Base-by-base conservation (phyloP, 2,329 filamentous ascomycete species). In the Colletotrichum liaoningense region DNA sequence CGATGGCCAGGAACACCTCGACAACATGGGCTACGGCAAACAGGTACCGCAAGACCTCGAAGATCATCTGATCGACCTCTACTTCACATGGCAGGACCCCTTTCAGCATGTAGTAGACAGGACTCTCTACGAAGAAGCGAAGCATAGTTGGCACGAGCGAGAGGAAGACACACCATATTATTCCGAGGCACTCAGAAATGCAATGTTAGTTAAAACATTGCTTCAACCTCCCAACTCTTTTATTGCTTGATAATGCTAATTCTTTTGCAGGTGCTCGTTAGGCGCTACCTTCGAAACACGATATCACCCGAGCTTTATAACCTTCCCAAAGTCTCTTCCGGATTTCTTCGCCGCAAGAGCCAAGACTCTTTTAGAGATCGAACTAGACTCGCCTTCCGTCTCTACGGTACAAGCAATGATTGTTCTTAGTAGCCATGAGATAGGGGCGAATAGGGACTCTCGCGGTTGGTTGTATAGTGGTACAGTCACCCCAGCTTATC, bases 271-370 rank as follows among this genome's bases (percentile, higher is more conserved):
- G 80, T 84, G 83, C 30, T 80, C 83, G 8, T 78, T 85, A 6
- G 84, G 84, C 24, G 83, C 83, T 46, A 82, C 83, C 1, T 85
- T 85, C n/a, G 84, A 85, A 67, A 77, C 82, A 22, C 79, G 82
- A 12, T 84, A 85, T 63, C 83, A 85, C 60, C 83, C 83, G 1
- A 83, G 81, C 3, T 84, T 85, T 3, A 57, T 67, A 14, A 71
- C 69, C 2, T 71, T 76, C 78, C 85, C 71, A 80, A 83, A 52
- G 80, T 84, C 74, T 77, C 79, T 52, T 79, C 69, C 77, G 6
- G 77, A 79, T 14, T 79, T 79, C 55, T 79, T 79, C 60, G 77
- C 78, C 3, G 76, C 78, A 16, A 62, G 78, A 28, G 78, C 78
- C 24, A 79, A 79, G 64, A 74, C 75, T 0, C 58, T 79, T 2